Conservation (phyloP, 345 rosid genomes). For the Melaleuca alternifolia region DNA sequence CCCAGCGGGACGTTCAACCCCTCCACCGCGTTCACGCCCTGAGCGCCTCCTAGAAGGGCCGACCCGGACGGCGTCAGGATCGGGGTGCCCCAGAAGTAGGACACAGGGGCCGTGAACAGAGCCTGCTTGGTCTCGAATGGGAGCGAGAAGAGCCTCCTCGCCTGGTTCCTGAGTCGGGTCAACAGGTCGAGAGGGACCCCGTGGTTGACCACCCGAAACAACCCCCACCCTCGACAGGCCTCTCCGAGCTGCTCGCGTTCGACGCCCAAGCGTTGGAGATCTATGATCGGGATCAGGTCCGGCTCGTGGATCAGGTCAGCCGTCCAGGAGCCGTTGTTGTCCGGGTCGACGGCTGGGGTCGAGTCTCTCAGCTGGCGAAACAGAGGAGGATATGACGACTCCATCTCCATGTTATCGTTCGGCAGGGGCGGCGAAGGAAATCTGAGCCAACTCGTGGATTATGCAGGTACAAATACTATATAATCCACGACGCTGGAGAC, state of each 20-base stretch:
- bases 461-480: neutral
- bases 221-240: constrained; percentile 57
- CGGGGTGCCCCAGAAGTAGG: constrained; percentile 82
- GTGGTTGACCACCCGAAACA: constrained; percentile 62
- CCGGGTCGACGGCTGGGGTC: neutral
- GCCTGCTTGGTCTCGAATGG: constrained; percentile 40
- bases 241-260: constrained; percentile 24
- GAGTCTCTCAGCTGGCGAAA: neutral
- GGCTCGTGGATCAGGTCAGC: neutral
- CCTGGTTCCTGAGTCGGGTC: constrained; percentile 24
- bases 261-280: constrained; percentile 27
- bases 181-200: constrained; percentile 39
- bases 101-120: constrained; percentile 23
- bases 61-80: constrained; percentile 50
- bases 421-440: neutral
- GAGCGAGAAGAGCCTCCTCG: constrained; percentile 30
- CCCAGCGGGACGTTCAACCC: constrained; percentile 49
- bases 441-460: neutral
- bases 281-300: constrained; percentile 35
- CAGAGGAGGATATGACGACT: constrained; percentile 3
- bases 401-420: neutral
- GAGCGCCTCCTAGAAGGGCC: constrained; percentile 24
- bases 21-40: constrained; percentile 46
- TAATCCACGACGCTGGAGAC: too few species aligned
- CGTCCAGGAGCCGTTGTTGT: neutral